A percentile compares a stretch with the other conserved stretches of the same genome.
Evolutionary conservation across 2,329 filamentous ascomycete genomes (phyloP).

Genomic region (Lasiodiplodia sp.): DNA sequence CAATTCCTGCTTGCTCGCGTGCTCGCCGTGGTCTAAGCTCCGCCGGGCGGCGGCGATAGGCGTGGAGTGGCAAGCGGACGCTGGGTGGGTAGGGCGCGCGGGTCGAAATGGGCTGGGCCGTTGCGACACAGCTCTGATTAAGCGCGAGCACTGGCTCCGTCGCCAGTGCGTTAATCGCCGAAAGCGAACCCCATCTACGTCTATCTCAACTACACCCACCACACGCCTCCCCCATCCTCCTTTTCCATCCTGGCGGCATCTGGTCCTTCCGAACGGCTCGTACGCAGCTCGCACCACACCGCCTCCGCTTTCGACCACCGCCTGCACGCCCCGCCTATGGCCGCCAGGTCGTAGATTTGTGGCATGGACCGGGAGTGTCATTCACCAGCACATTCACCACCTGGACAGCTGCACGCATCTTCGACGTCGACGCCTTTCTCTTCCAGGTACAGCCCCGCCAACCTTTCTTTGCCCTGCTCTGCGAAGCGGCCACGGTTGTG

Average conservation of each 20-base stretch:
- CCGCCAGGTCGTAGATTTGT: slow-evolving; percentile 38
- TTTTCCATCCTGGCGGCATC: slow-evolving; percentile 23
- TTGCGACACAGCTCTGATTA: slow-evolving; percentile 21
- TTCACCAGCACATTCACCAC: slow-evolving; percentile 30
- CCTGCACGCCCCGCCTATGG: slow-evolving; percentile 50
- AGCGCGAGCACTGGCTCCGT: slow-evolving; percentile 6
- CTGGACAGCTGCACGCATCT: slow-evolving; percentile 30
- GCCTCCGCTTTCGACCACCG: slow-evolving; percentile 31
- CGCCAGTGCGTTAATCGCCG: slow-evolving; percentile 23
- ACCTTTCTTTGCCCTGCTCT: slow-evolving; percentile 24
- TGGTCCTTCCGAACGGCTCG: slow-evolving; percentile 3
- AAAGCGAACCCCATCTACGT: slow-evolving; percentile 29
- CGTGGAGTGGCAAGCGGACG: slow-evolving; percentile 7
- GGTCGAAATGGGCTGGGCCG: slow-evolving; percentile 3
- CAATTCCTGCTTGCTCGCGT: neutral
- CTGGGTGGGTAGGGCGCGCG: slow-evolving; percentile 12
- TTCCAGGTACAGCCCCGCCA: slow-evolving; percentile 38
- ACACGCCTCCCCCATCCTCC: slow-evolving; percentile 26
- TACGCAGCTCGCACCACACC: slow-evolving; percentile 19
- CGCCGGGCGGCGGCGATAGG: slow-evolving; percentile 5
- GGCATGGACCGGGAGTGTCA: slow-evolving; percentile 40
- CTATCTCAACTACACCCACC: slow-evolving; percentile 24
- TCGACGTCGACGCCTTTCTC: slow-evolving; percentile 36
- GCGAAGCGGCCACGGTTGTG: slow-evolving; percentile 24
- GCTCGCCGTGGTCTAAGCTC: neutral